These are phyloP conservation scores for Clohesyomyces aquaticus DNA, from an alignment of 495 filamentous ascomycete species.

Conservation along the genomic window DNA sequence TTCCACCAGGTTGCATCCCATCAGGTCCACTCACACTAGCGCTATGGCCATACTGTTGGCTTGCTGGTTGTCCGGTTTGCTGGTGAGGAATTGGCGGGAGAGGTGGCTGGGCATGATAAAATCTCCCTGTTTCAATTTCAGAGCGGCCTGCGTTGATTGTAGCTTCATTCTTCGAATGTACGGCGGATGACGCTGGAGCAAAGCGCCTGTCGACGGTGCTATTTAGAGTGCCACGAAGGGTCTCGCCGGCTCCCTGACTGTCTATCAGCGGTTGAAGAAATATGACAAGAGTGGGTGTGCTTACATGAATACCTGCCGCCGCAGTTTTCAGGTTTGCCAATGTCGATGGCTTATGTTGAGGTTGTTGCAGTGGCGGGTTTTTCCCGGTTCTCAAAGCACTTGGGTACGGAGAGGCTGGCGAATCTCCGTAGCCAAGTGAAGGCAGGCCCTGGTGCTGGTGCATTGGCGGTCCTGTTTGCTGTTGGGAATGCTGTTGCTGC, in stretches of 20 bases:
- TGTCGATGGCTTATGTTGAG: conserved; percentile 25
- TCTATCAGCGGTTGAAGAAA: neutral
- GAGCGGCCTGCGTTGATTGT: conserved; percentile 24
- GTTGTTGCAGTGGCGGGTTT: conserved; percentile 2
- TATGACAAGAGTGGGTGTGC: neutral
- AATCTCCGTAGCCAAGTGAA: neutral
- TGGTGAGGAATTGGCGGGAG: neutral
- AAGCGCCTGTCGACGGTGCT: conserved; percentile 29
- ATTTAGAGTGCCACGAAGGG: conserved; percentile 38
- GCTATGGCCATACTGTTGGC: neutral
- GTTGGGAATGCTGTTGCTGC: neutral
- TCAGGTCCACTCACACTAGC: neutral
- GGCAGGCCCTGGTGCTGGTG: neutral
- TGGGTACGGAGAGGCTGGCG: conserved; percentile 8
- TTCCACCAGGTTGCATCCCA: conserved; percentile 1
- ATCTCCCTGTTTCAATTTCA: conserved; percentile 34
- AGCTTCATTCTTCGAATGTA: conserved; percentile 24
- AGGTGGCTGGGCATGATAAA: conserved; percentile 16
- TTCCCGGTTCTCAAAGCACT: conserved; percentile 18
- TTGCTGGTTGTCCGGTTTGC: neutral
- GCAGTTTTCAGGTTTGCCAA: conserved; percentile 36
- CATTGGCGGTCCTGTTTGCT: neutral
- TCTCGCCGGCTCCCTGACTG: conserved; percentile 35
- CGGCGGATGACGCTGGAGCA: conserved; percentile 8
- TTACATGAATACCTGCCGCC: conserved; percentile 39